phyloP scores from a whole-genome alignment of 2,329 filamentous ascomycete genomes.

The Diaporthe aspalathi region DNA sequence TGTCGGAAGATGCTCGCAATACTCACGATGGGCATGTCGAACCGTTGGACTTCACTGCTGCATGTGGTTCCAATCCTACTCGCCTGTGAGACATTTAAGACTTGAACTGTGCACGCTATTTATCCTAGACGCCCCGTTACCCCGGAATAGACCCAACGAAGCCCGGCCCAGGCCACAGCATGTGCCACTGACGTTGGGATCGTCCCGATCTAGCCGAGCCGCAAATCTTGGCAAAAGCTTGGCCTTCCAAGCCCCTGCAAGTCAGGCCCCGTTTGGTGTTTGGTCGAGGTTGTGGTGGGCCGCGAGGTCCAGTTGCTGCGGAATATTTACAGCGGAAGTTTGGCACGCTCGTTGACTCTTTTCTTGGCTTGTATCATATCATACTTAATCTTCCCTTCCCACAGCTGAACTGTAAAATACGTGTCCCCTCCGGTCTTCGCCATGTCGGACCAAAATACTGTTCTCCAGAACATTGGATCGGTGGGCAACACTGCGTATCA shows the following conservation, averaged over 20 bases:
- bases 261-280: no score
- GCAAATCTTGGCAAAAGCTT: conserved; percentile 42
- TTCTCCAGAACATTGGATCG: conserved; percentile 19
- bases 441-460: conserved; percentile 32
- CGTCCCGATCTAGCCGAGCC: conserved; percentile 30
- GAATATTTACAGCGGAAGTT: neutral
- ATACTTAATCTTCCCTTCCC: no score
- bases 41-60: neutral
- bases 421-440: neutral
- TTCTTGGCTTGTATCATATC: conserved; percentile 15
- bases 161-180: no score
- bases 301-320: conserved; percentile 11
- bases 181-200: conserved; percentile 36
- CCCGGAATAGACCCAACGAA: conserved; percentile 18
- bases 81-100: neutral
- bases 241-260: conserved; percentile 32
- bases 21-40: neutral
- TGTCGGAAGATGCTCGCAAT: no score
- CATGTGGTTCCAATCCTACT: neutral
- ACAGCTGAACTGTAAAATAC: neutral
- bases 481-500: conserved; percentile 43
- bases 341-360: neutral
- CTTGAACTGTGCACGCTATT: neutral
- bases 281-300: no score
- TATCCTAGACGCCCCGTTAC: neutral